Evolutionary conservation across 176 grass and related monocot species (phyloP).

Genomic region (Alloteropsis semialata): DNA sequence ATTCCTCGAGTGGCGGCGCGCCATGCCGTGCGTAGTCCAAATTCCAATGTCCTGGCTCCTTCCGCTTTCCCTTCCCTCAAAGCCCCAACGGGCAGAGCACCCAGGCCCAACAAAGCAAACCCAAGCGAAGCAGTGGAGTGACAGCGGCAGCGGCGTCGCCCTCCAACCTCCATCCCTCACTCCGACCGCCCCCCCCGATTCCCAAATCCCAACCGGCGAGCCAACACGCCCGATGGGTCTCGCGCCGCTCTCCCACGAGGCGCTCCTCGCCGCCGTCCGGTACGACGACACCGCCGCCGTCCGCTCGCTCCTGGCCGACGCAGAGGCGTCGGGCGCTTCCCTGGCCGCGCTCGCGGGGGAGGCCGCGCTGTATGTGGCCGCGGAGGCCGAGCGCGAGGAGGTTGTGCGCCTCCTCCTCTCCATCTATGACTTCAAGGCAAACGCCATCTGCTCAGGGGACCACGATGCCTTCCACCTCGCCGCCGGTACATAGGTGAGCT

Average conservation of each 20-base stretch:
- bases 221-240: conserved; percentile 58
- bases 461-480: conserved; percentile 83
- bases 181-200: background rate
- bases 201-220: background rate
- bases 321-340: conserved; percentile 12
- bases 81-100: too few relatives aligned
- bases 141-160: background rate
- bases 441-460: conserved; percentile 66
- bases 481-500: conserved; percentile 51
- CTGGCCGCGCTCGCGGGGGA: conserved; percentile 43
- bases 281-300: conserved; percentile 50
- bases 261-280: conserved; percentile 77
- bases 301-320: conserved; percentile 32
- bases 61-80: too few relatives aligned
- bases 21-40: too few relatives aligned
- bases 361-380: conserved; percentile 67
- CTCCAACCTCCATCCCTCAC: too few relatives aligned
- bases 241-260: conserved; percentile 54
- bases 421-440: conserved; percentile 60
- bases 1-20: too few relatives aligned
- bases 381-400: conserved; percentile 64
- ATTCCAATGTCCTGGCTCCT: too few relatives aligned
- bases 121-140: background rate
- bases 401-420: conserved; percentile 63
- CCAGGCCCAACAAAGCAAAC: too few relatives aligned